phyloP scores from a whole-genome alignment of 257 asterid genomes.

The Ophiorrhiza pumila region DNA sequence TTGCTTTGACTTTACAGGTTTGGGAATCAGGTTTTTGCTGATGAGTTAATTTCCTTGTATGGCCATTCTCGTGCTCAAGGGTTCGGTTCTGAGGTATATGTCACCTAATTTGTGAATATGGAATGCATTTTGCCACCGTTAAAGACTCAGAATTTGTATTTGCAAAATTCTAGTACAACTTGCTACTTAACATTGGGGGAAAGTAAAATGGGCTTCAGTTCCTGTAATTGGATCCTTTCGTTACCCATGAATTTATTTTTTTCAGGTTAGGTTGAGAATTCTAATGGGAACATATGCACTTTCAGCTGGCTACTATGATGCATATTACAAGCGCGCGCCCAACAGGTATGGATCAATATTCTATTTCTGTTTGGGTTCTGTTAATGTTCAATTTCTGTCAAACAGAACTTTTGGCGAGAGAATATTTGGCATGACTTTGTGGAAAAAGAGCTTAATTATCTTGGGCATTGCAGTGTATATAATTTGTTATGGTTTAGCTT shows the following conservation, averaged over 20 bases:
- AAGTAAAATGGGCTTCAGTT: neutral
- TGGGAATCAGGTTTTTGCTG: slow-evolving; percentile 76
- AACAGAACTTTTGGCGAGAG: neutral
- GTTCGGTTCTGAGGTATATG: slow-evolving; percentile 87
- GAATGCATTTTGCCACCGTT: neutral
- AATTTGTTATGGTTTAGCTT: neutral
- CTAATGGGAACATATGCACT: slow-evolving; percentile 98
- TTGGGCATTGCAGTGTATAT: neutral
- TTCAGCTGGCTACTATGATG: slow-evolving; percentile 98
- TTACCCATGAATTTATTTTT: neutral
- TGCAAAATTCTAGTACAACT: neutral
- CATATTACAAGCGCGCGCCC: slow-evolving; percentile 94
- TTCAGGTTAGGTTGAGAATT: slow-evolving; percentile 91
- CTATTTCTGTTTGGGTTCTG: no score
- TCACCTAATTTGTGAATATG: neutral
- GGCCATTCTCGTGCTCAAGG: slow-evolving; percentile 88
- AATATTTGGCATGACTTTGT: neutral
- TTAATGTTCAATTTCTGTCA: no score
- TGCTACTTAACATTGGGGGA: no score
- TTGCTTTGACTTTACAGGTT: slow-evolving; percentile 40
- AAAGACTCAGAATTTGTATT: neutral
- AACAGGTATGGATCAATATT: slow-evolving; percentile 52
- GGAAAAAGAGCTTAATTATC: neutral
- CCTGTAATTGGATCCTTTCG: neutral
- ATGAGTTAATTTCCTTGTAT: slow-evolving; percentile 74